Evolutionary conservation across 176 grass and related monocot species (phyloP), one percentile per base, ranked within the genome.

Genomic region (Dendrocalamus sinicus): DNA sequence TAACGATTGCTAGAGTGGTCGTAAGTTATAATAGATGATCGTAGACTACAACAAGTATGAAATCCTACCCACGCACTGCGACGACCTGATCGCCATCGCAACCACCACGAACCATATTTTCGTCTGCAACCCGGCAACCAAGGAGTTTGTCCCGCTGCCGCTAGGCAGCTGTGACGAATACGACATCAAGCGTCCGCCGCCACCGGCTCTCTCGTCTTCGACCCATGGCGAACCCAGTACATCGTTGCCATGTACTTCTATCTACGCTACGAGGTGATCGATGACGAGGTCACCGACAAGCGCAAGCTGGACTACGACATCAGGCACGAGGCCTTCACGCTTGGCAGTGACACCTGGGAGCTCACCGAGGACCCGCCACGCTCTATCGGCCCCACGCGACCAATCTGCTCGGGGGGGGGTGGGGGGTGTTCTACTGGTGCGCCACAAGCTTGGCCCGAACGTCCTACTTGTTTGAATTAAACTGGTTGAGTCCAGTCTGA

Each of bases 121-220:
- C 75, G 65, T 86, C 9, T 86, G 75, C 75, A 86, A 79, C 75
- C 75, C 84, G 17, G 65, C 53, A 19, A 86, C 75, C 2, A 7
- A 46, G 37, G 84, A 79, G 65, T 59, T 86, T 40, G 24, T 50
- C 41, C 52, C 9, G 24, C 75, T 86, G 40, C 84, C 75, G 17
- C 40, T 9, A 7, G 84, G 51, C 12, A 78, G 8, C 65, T 23
- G 12, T 12, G 51, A 61, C 40, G 19, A 32, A 32, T 32, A 32
- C 23, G 0, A 2, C 11, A 0, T 9, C 4, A 13, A 35, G 32
- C 32, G 8, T 19, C 4, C 8, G 6, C 52, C 64, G 2, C 9
- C 24, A 16, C 40, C 39, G 19, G 75, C 48, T 4, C 7, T 86
- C 30, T 32, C 30, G 41, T 19, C 28, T 63, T 41, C 43, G 67